Evolutionary conservation across 1,284 basidiomycete species (phyloP).

Genomic region (Mycosarcoma maydis): DNA sequence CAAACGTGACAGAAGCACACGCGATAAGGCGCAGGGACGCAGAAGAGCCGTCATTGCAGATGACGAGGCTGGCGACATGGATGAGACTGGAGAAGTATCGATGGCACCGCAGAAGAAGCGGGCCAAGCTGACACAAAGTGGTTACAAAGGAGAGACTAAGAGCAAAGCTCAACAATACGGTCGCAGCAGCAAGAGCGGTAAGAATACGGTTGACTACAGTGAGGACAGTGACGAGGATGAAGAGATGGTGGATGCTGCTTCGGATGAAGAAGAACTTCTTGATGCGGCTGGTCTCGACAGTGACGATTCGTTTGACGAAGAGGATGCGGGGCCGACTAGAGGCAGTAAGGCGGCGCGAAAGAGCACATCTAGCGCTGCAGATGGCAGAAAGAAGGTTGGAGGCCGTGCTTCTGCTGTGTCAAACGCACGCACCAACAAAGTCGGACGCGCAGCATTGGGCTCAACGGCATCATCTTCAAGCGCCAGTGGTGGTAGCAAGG

Average conservation of each 20-base stretch:
- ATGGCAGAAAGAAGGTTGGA: slow-evolving; percentile 4
- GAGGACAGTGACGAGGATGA: slow-evolving; percentile 20
- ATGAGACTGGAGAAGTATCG: neutral
- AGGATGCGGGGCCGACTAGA: slow-evolving; percentile 1
- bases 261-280: neutral
- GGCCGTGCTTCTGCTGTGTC: neutral
- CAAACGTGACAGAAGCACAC: slow-evolving; percentile 11
- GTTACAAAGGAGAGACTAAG: neutral
- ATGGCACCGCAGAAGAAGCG: slow-evolving; percentile 25
- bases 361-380: neutral
- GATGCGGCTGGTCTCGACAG: slow-evolving; percentile 8
- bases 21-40: slow-evolving; percentile 10
- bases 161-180: neutral
- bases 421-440: slow-evolving; percentile 14
- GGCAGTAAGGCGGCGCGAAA: slow-evolving; percentile 6
- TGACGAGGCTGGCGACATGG: slow-evolving; percentile 23
- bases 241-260: slow-evolving; percentile 14
- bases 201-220: slow-evolving; percentile 14
- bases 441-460: neutral
- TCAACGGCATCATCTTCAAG: slow-evolving; percentile 1
- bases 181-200: slow-evolving; percentile 1
- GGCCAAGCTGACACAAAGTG: slow-evolving; percentile 7
- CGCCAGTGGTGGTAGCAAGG: slow-evolving; percentile 6
- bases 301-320: slow-evolving; percentile 19
- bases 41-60: slow-evolving; percentile 14